Percentiles rank a stretch among this genome's conserved stretches.
Conservation (phyloP, 805 yeast genomes). For the Torulaspora microellipsoides region DNA sequence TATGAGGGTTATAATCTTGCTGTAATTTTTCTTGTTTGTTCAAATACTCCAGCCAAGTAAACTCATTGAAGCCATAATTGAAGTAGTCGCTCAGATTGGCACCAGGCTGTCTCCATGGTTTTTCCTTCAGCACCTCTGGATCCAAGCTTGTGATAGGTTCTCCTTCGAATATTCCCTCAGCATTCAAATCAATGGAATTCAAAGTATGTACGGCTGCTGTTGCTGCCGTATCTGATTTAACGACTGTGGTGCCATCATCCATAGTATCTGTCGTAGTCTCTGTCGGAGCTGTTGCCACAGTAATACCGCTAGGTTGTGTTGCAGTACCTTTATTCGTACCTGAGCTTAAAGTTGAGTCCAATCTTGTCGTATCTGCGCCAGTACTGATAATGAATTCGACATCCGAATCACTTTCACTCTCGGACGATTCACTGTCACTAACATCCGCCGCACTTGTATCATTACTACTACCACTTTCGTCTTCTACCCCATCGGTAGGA, state of each 20-base stretch:
- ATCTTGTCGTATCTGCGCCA: constrained; percentile 28
- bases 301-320: constrained; percentile 13
- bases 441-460: constrained; percentile 43
- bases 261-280: constrained; percentile 5
- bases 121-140: constrained; percentile 77
- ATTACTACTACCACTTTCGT: constrained; percentile 17
- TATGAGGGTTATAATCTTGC: constrained; percentile 78
- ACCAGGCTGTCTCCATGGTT: constrained; percentile 98
- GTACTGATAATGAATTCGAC: constrained; percentile 77
- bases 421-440: constrained; percentile 42
- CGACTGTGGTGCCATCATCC: constrained; percentile 6
- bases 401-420: constrained; percentile 54
- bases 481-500: constrained; percentile 19
- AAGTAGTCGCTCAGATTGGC: constrained; percentile 93
- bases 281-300: constrained; percentile 6
- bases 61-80: constrained; percentile 94
- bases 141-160: constrained; percentile 77
- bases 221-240: constrained; percentile 16
- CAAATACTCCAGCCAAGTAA: constrained; percentile 92
- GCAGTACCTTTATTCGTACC: constrained; percentile 8
- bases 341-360: constrained; percentile 27
- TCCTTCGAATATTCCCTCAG: constrained; percentile 53
- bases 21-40: constrained; percentile 78
- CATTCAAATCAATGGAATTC: constrained; percentile 33
- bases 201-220: constrained; percentile 11